Evolutionary conservation across 768 basidiomycete species (phyloP).

Genomic region (Rhodotorula diobovata): DNA sequence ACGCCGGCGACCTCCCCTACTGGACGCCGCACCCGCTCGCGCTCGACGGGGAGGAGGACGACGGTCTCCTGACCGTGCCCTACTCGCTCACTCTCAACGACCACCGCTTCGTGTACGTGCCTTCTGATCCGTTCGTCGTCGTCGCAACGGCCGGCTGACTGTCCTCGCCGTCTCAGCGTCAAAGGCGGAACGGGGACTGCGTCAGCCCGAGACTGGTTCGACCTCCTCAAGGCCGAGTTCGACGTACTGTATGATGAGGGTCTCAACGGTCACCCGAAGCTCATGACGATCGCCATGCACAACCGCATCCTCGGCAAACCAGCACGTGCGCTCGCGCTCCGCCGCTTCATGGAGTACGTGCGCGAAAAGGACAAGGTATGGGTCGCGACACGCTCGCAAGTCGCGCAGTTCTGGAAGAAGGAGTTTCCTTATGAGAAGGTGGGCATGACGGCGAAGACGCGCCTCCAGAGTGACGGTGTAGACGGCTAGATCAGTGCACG

Average conservation of each 20-base stretch:
- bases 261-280: slow-evolving; percentile 2
- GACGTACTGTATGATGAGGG: slow-evolving; percentile 19
- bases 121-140: no score
- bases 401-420: slow-evolving; percentile 22
- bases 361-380: slow-evolving; percentile 15
- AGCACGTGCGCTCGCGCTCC: slow-evolving; percentile 5
- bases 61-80: slow-evolving; percentile 15
- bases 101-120: slow-evolving; percentile 8
- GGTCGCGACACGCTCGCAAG: slow-evolving; percentile 23
- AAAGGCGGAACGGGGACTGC: background rate
- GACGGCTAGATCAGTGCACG: no score
- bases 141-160: no score
- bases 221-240: slow-evolving; percentile 16
- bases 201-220: slow-evolving; percentile 1
- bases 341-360: slow-evolving; percentile 36
- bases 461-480: background rate
- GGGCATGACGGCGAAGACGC: background rate
- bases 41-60: slow-evolving; percentile 20
- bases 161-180: no score
- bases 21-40: slow-evolving; percentile 18
- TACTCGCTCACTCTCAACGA: slow-evolving; percentile 13
- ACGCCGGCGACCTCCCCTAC: slow-evolving; percentile 39
- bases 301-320: slow-evolving; percentile 42
- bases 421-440: slow-evolving; percentile 28
- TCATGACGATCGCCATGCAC: slow-evolving; percentile 43